These are phyloP conservation scores for Talaromyces thailandensis DNA, from an alignment of 495 filamentous ascomycete genomes.

Conservation along the genomic window DNA sequence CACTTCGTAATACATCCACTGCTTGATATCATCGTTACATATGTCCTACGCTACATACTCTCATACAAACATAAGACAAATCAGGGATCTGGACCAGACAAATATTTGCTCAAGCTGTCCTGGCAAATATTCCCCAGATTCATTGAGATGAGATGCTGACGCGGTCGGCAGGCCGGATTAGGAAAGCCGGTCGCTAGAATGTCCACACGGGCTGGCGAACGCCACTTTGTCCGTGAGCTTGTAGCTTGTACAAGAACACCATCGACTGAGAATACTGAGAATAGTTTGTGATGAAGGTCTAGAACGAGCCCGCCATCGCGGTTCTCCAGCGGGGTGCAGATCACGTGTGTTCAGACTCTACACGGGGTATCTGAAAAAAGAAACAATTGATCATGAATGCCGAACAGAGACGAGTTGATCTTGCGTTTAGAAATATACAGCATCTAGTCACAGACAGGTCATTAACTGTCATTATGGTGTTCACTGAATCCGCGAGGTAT, in stretches of 20 bases:
- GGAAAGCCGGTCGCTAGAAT: slow-evolving; percentile 2
- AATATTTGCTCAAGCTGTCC: too few species aligned
- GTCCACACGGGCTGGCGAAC: neutral
- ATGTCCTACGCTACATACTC: neutral
- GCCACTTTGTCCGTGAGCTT: neutral
- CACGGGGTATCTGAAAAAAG: neutral
- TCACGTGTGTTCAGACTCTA: neutral
- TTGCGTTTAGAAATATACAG: neutral
- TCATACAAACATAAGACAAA: neutral
- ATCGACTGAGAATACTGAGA: too few species aligned
- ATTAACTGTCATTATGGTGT: too few species aligned
- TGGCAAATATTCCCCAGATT: neutral
- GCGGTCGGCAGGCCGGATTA: neutral
- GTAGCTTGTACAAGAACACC: neutral
- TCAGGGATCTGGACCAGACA: neutral
- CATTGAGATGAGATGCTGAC: neutral
- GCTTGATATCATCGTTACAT: slow-evolving; percentile 3
- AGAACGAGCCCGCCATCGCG: slow-evolving; percentile 6
- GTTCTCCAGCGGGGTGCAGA: slow-evolving; percentile 5
- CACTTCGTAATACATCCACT: neutral
- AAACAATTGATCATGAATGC: neutral
- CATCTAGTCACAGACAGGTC: neutral
- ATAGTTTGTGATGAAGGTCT: neutral
- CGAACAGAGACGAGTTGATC: too few species aligned
- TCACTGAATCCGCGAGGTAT: neutral